Evolutionary conservation across 2,329 filamentous ascomycete species (phyloP), one percentile per base, ranked within the genome.

Genomic region (Colletotrichum simmondsii): DNA sequence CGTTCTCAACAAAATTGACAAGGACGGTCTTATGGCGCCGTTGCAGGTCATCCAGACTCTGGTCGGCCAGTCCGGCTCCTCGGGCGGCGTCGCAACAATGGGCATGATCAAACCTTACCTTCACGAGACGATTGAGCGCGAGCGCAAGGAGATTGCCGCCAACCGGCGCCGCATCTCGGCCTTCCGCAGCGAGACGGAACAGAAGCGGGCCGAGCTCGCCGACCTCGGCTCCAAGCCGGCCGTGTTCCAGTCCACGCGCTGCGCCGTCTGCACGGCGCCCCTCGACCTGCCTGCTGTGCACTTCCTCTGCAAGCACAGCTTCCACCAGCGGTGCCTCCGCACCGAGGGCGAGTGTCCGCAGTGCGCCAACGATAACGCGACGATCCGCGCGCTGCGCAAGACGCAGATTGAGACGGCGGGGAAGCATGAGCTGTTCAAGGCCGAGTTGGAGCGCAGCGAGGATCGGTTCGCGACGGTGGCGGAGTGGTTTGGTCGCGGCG

Each of bases 91-190:
- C 3, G 96, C 97, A 1, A 98, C 95, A 0, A 98, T 99, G 94
- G 97, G 96, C 63, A 95, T 98, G 89, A 93, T 99, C 74, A 98
- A 98, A 83, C 91, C 92, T 6, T 99, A 99, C 82, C 91, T 99
- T 2, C 91, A 93, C 75, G 91, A 93, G 62, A 98, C 95, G 10
- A 97, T 99, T 75, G 92, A 94, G 76, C 91, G 94, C 63, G 97
- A 99, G 83, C 90, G 95, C 30, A 92, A 92, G 72, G 95, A 98
- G 78, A 98, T 99, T 72, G 91, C 85, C 8, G 81, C 87, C 46
- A 98, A 98, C 81, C 90, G 94, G 63, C 91, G 92, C 52, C 90
- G 96, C 56, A 97, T 97, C 77, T 88, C 90, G 37, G 95, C 94
- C 3, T 97, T 98, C 81, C 93, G 94, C 35, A 86, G 88, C 7